Evolutionary conservation across 441 rosid species (phyloP), one percentile per base, ranked within the genome.

Genomic region (Jatropha multifida): DNA sequence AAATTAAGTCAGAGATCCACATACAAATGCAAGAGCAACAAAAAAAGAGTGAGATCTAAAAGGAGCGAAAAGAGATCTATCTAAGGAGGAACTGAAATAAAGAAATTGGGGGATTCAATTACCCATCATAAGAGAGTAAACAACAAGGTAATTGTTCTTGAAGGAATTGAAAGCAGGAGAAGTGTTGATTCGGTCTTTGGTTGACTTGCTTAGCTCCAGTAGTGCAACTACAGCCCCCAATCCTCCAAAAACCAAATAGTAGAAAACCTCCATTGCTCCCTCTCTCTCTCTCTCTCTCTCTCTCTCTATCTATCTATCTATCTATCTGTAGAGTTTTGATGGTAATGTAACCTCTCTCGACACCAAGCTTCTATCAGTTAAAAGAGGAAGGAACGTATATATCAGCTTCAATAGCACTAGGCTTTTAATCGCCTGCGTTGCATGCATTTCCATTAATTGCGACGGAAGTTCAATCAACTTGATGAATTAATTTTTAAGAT

Each of bases 121-220:
- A 91, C 92, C 94, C 97, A 90, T 92, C 97, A 92, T 92, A 77
- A 92, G 90, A 69, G 97, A 92, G 86, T 90, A 92, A 73, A 88
- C 94, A 52, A 92, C 15, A 61, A 92, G 93, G 79, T 92, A 92
- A 77, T 90, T 90, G 83, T 90, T 89, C 87, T 92, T 92, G 89
- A 92, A 90, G 68, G 94, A 83, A 76, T 82, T 86, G 89, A 92
- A 92, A 68, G 90, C 83, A 20, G 94, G 55, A 10, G 94, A 78
- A 4, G 93, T 88, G 78, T 74, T 90, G 90, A 86, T 86, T 72
- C 93, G 84, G 78, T 92, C 97, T 67, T 85, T 88, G 84, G 70
- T 86, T 67, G 66, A 82, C 80, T 88, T 91, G 83, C 90, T 91
- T 0, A 91, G 81, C 86, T 91, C 93, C 32, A 85, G 38, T 1